Conservation (phyloP, 139 green algal genomes). For the Haematococcus sp. region DNA sequence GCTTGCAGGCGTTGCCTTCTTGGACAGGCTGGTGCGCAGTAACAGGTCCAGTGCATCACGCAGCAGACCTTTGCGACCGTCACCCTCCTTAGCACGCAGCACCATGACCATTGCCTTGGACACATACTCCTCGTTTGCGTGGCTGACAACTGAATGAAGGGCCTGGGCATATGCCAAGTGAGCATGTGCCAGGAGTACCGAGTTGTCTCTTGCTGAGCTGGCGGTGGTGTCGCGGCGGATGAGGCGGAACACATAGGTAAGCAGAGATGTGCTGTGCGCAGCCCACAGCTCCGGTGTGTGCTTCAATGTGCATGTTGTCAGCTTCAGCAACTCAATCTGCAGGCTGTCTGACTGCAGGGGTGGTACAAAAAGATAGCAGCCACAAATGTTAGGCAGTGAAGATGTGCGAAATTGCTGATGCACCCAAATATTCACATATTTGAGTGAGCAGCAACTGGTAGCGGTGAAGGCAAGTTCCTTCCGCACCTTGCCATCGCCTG, state of each 20-base stretch:
- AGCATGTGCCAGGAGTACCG: too few relatives aligned
- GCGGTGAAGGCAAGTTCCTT: too few relatives aligned
- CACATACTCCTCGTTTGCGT: too few relatives aligned
- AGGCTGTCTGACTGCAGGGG: conserved; percentile 33
- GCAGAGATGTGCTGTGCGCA: too few relatives aligned
- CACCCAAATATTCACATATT: neutral
- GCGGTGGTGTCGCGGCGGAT: neutral
- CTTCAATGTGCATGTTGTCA: conserved; percentile 76
- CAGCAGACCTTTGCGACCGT: conserved; percentile 54
- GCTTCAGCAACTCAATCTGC: conserved; percentile 77
- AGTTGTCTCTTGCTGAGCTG: conserved; percentile 58
- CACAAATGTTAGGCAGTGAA: too few relatives aligned
- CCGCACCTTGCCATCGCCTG: neutral
- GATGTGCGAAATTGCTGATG: conserved; percentile 3
- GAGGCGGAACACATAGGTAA: neutral
- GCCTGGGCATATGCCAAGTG: too few relatives aligned
- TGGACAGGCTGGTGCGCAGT: conserved; percentile 43
- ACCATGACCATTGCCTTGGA: conserved; percentile 27
- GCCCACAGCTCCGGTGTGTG: conserved; percentile 35
- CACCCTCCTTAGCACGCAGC: conserved; percentile 72
- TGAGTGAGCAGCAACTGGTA: too few relatives aligned
- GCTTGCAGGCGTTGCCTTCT: too few relatives aligned
- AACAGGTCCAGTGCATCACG: conserved; percentile 87
- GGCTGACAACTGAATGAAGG: too few relatives aligned
- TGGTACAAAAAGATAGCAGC: too few relatives aligned